Evolutionary conservation across 2,329 filamentous ascomycete species (phyloP), one percentile per base, ranked within the genome.

Genomic region (Diaporthe sp.): DNA sequence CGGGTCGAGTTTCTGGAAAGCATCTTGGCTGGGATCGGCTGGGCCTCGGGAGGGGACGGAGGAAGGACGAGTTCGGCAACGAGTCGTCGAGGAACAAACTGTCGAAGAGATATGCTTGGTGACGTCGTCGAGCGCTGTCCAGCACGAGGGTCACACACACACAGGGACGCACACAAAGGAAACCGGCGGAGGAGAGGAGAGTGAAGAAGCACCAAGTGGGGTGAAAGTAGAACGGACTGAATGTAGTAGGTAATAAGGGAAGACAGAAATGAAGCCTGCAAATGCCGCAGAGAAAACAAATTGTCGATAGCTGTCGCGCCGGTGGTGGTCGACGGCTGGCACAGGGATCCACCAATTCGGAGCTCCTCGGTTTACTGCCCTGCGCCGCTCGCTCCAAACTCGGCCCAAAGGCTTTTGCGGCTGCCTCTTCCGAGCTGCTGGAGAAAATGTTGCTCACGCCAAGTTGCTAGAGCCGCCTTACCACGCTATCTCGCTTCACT

Each of bases 1-100:
- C 88, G 83, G 78, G 86, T 79, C 81, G 89, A 88, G 84, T 86
- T 87, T 84, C 89, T 88, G 83, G 89, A 90, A 84, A 91, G 82
- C 89, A 91, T 91, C 78, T 80, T 88, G 82, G 25, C 50, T 60
- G 61, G 25, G 33, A 61, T 55, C 40, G 55, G 28, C 50, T 52
- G 13, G 57, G 68, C 68, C 67, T 64, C 71, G 71, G 75, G 70
- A 73, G 68, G 64, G 35, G 61, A 42, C n/a, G 42, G 52, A 28
- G 35, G 33, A 52, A 22, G 40, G 40, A 47, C 60, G 7, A 58
- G 42, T 35, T 35, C 40, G 47, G 35, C 17, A 35, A 28, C 54
- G 33, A 45, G 22, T 25, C 22, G 33, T n/a, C 19, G 55, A 28
- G 50, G 42, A 45, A n/a, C n/a, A 25, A 8, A 33, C 17, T 30